Conservation (phyloP, 2,329 filamentous ascomycete species). For the Fusarium cicatricum region DNA sequence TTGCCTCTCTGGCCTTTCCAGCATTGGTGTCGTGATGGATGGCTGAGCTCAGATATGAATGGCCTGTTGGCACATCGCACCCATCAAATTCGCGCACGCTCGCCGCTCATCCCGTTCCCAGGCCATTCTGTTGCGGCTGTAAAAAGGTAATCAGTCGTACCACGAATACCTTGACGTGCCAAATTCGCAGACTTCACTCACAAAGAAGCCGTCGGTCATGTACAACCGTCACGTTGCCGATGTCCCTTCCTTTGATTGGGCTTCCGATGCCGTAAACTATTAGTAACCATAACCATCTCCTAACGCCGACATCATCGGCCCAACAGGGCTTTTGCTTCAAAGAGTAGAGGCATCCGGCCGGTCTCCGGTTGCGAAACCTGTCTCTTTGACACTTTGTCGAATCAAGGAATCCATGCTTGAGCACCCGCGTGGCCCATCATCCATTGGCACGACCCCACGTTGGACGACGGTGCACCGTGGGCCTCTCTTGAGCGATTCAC, state of each 20-base stretch:
- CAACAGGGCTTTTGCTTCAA: conserved; percentile 24
- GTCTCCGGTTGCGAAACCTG: conserved; percentile 26
- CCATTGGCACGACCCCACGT: conserved; percentile 43
- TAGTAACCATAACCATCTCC: conserved; percentile 21
- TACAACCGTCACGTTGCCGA: conserved; percentile 39
- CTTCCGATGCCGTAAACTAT: conserved; percentile 32
- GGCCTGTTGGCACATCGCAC: conserved; percentile 22
- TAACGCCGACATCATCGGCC: conserved; percentile 27
- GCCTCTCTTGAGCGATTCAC: conserved; percentile 27
- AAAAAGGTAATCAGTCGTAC: conserved; percentile 19
- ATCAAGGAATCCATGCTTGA: conserved; percentile 26
- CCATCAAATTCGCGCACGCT: conserved; percentile 38
- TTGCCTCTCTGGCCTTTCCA: conserved; percentile 19
- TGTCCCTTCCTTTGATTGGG: conserved; percentile 37
- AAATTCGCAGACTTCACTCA: conserved; percentile 18
- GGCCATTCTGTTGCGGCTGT: background rate
- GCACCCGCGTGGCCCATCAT: conserved; percentile 36
- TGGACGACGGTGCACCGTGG: conserved; percentile 39
- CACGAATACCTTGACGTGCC: conserved; percentile 18
- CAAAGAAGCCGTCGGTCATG: conserved; percentile 15
- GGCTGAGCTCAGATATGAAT: conserved; percentile 29
- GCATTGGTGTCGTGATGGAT: conserved; percentile 32
- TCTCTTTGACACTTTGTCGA: conserved; percentile 28
- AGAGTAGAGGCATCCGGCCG: conserved; percentile 27
- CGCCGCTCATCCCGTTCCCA: conserved; percentile 18